These are phyloP conservation scores for Papilionanthe hybrid DNA, from an alignment of 116 monocot species.

Conservation along the genomic window DNA sequence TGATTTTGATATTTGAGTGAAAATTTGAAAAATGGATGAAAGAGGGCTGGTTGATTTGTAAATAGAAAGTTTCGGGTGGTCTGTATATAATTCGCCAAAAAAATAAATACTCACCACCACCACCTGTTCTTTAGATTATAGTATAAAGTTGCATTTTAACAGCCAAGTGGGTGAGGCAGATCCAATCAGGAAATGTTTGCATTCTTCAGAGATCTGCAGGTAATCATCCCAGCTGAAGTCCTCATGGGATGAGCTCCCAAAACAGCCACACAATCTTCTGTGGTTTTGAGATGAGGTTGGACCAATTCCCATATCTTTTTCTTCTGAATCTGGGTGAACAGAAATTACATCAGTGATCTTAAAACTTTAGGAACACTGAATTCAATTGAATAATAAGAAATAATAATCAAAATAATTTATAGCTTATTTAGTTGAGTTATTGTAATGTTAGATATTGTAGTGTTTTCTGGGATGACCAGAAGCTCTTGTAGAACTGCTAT, in stretches of 20 bases:
- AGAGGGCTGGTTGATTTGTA: too few species aligned
- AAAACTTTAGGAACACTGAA: not conserved
- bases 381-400: not conserved
- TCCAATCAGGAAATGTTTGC: constrained; percentile 65
- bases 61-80: too few species aligned
- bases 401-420: not conserved
- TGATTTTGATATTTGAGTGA: too few species aligned
- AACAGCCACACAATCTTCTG: constrained; percentile 53
- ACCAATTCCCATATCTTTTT: constrained; percentile 94
- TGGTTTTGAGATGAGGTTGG: constrained; percentile 84
- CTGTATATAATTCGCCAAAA: too few species aligned
- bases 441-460: too few species aligned
- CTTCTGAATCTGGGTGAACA: constrained; percentile 64
- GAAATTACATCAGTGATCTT: not conserved
- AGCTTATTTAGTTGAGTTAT: too few species aligned
- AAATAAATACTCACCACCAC: too few species aligned
- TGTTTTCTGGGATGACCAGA: too few species aligned
- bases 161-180: not conserved
- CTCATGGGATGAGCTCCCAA: constrained; percentile 60
- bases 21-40: too few species aligned
- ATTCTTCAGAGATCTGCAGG: constrained; percentile 49
- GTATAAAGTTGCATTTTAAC: too few species aligned
- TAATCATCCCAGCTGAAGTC: constrained; percentile 56
- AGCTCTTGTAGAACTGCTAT: too few species aligned
- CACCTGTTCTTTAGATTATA: too few species aligned